Evolutionary conservation across 2,329 filamentous ascomycete genomes (phyloP), one percentile per base, ranked within the genome.

Genomic region (Lachnellula subtilissima): DNA sequence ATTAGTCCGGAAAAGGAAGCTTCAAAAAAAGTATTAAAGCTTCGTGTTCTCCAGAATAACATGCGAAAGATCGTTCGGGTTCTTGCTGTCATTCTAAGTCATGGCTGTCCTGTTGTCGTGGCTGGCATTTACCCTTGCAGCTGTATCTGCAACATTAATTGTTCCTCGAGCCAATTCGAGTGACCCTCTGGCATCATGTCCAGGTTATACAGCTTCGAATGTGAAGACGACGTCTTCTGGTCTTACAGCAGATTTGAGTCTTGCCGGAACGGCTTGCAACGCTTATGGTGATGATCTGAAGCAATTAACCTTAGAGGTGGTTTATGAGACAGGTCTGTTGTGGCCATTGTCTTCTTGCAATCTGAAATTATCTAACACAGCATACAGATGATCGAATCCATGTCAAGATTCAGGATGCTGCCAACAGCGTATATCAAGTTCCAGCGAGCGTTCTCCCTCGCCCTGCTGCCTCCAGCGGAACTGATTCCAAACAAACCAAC

Each of bases 281-380:
- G 80, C 83, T 22, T 94, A 92, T 62, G 89, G 90, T 0, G 86
- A 78, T 9, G 90, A 95, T 66, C 74, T 94, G 28, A 76, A 84
- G 28, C 72, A 81, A 54, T 70, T 86, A 59, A 82, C 75, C 58
- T 72, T 87, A 51, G 70, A 76, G 7, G 83, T 85, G n/a, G 79
- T 84, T 62, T 84, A 85, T 65, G 78, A 87, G 74, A 82, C 84
- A 66, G 42, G 60, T 61, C 22, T 28, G 53, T 40, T 23, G 12
- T 6, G 7, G 47, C 8, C 25, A 9, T 9, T 28, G 32, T n/a
- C 36, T 19, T 40, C 7, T 40, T 17, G n/a, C 5, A 45, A 11
- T 11, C 23, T 45, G 7, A 45, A 19, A 6, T 11, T 12, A 35
- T 28, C 37, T 53, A 46, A 52, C 11, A 46, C 6, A 54, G 23